These are phyloP conservation scores for Gautieria morchelliformis DNA, from an alignment of 768 basidiomycete genomes.

Conservation along the genomic window DNA sequence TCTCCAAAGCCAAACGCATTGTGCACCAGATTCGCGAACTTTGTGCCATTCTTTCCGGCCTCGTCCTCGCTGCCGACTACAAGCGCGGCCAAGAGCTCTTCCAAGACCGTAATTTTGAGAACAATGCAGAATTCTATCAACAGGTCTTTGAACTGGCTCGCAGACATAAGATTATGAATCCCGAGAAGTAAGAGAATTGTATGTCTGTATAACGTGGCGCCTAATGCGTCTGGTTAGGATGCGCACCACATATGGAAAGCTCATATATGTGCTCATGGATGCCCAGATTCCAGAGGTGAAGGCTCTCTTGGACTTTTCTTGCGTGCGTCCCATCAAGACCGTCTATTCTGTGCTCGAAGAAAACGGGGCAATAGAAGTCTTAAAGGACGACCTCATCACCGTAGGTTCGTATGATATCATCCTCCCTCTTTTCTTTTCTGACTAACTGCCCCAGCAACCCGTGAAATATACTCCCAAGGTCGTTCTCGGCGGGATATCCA, in stretches of 20 bases:
- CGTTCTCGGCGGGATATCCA: conserved; percentile 72
- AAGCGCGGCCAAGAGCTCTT: conserved; percentile 85
- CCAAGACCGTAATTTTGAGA: conserved; percentile 68
- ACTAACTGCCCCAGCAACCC: conserved; percentile 41
- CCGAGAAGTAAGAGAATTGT: conserved; percentile 43
- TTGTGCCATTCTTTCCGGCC: conserved; percentile 79
- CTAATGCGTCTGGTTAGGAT: conserved; percentile 26
- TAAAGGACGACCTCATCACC: conserved; percentile 68
- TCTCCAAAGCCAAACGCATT: conserved; percentile 80
- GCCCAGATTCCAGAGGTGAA: conserved; percentile 77
- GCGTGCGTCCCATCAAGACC: conserved; percentile 68
- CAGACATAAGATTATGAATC: conserved; percentile 87
- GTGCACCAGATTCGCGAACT: conserved; percentile 81
- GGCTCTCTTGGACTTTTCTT: conserved; percentile 70
- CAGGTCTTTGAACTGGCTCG: conserved; percentile 73
- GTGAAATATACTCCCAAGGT: conserved; percentile 68
- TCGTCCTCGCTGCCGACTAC: conserved; percentile 76
- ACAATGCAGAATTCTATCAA: conserved; percentile 75
- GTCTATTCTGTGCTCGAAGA: conserved; percentile 61
- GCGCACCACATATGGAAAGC: conserved; percentile 80
- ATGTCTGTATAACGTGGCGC: neutral
- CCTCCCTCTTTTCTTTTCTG: neutral
- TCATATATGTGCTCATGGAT: conserved; percentile 78
- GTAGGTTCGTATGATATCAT: conserved; percentile 15
- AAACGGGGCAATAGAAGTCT: conserved; percentile 51